Base-by-base conservation (phyloP, 179 eudicot species). In the Spergularia azorica region DNA sequence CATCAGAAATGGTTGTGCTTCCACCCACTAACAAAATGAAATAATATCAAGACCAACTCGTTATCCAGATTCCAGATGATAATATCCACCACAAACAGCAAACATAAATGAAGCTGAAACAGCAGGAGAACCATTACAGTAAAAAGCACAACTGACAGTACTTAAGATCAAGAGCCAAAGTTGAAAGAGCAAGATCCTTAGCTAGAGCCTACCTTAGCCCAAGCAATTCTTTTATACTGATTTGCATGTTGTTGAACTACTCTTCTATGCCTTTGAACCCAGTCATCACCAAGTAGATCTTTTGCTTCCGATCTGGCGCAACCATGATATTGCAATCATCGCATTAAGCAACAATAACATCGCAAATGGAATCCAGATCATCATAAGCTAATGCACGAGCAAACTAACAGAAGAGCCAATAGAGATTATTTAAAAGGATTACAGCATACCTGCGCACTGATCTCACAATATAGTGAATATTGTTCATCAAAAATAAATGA, bases 191-290 rank as follows among this genome's bases (percentile, higher is more conserved):
- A 46, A 73, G 52, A 46, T 9, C 8, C 55, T 18, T n/a, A 36
- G 41, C 41, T 46, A 36, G 60, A 81, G 58, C 67, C 39, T 76
- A 95, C 97, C 98, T 93, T 95, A 54, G 95, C 88, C 99, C 97
- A 93, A 68, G 99, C 97, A 81, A 89, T 88, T 81, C 97, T 88
- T 87, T 93, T 95, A 72, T 95, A 95, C 83, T 91, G 99, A 84
- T 93, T 95, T 59, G 99, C 99, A 84, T 95, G 97, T 79, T 93
- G 97, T 85, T 95, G 97, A 76, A 95, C 99, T 72, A 90, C 74
- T 88, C 99, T 91, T 81, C 99, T 84, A 76, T 95, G 99, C 82
- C 92, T 90, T 85, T 95, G 99, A 78, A 95, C 95, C 99, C 99
- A 95, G 77, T 95, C 99, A 83, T 93, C 97, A 39, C 99, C 97